These are phyloP conservation scores for Tillandsia fasciculata DNA, from an alignment of 176 grass and related monocot species.

Conservation along the genomic window DNA sequence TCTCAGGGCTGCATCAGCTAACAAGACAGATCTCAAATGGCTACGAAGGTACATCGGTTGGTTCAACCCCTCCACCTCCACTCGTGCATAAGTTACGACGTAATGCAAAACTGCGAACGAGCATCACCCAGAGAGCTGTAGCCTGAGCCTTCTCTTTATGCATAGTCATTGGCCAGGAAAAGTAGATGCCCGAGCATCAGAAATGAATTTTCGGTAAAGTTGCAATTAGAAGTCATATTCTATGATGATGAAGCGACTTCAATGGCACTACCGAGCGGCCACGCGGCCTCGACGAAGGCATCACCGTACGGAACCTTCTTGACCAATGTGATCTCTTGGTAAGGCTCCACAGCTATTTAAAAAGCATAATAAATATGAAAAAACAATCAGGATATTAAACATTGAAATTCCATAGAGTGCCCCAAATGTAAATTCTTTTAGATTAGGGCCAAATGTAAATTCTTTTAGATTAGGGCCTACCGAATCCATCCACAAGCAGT, in stretches of 20 bases:
- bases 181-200: constrained; percentile 1
- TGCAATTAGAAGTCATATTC: constrained; percentile 22
- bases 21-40: constrained; percentile 23
- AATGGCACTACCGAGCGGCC: constrained; percentile 94
- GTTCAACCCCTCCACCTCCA: constrained; percentile 20
- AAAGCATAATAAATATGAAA: constrained; percentile 2
- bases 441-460: constrained; percentile 12
- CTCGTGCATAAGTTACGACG: constrained; percentile 24
- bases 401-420: neutral
- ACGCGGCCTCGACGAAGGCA: constrained; percentile 81
- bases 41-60: constrained; percentile 12
- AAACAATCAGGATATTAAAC: constrained; percentile 10
- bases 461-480: constrained; percentile 35
- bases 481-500: constrained; percentile 90
- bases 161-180: constrained; percentile 26
- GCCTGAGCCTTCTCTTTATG: constrained; percentile 27
- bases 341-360: constrained; percentile 53
- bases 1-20: constrained; percentile 20
- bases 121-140: constrained; percentile 13
- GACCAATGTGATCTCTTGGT: constrained; percentile 92
- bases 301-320: constrained; percentile 72
- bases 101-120: constrained; percentile 33
- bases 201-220: constrained; percentile 18
- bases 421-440: constrained; percentile 10
- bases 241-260: constrained; percentile 80